Percentiles rank a stretch among this genome's conserved stretches.
Evolutionary conservation across 352 stramenopile genomes (phyloP).

Genomic region (Phytopythium oedochilum): DNA sequence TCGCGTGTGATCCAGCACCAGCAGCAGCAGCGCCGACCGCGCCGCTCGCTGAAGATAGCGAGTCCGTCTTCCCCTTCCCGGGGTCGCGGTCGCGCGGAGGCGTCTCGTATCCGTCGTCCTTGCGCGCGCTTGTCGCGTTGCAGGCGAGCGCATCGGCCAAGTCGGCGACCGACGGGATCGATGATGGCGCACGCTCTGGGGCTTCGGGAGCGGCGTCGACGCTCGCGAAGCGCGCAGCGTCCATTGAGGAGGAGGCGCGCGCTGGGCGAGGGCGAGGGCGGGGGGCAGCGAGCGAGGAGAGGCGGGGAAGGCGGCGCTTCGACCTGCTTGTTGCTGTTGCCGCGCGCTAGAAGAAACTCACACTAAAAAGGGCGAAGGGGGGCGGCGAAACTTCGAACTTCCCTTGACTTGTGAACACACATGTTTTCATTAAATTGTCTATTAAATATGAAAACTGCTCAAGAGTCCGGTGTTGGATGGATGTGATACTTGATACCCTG

Average conservation of each 20-base stretch:
- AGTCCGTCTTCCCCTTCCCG: no score
- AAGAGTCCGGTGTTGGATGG: no score
- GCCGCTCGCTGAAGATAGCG: not conserved
- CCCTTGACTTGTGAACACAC: not conserved
- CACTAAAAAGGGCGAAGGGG: constrained; percentile 4
- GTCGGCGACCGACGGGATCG: not conserved
- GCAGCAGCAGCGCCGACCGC: not conserved
- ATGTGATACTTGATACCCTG: not conserved
- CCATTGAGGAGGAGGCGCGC: not conserved
- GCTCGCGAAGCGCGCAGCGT: not conserved
- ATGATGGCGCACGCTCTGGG: not conserved
- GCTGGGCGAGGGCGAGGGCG: not conserved
- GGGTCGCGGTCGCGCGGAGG: constrained; percentile 13
- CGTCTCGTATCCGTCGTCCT: constrained; percentile 15
- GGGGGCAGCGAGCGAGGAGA: not conserved
- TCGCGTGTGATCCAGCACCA: not conserved
- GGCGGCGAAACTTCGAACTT: constrained; percentile 8
- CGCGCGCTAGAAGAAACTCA: constrained; percentile 13
- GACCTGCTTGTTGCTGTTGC: not conserved
- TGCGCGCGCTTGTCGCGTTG: not conserved
- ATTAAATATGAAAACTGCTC: not conserved
- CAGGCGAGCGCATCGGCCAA: not conserved
- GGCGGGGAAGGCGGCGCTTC: not conserved
- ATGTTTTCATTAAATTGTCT: not conserved
- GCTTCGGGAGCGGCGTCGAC: not conserved